These are phyloP conservation scores for Trichoderma sp. DNA, from an alignment of 2,329 filamentous ascomycete species.

Conservation along the genomic window DNA sequence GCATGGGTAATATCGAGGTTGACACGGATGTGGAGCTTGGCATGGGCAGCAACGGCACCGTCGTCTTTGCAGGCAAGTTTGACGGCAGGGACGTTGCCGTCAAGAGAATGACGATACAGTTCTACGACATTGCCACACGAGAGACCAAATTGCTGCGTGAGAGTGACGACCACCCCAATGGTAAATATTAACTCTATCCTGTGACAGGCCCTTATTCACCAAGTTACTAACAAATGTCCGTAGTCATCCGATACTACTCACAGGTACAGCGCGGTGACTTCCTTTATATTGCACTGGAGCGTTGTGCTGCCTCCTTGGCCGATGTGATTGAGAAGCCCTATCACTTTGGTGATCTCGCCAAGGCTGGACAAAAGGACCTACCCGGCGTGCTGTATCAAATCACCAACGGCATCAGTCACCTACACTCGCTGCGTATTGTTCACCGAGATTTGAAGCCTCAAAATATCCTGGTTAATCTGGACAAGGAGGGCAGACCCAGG, in stretches of 20 bases:
- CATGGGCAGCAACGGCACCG: constrained; percentile 92
- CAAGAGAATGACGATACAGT: constrained; percentile 94
- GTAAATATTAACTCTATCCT: constrained; percentile 37
- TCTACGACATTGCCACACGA: constrained; percentile 91
- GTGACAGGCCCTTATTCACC: background rate
- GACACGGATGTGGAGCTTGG: constrained; percentile 63
- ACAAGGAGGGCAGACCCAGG: constrained; percentile 68
- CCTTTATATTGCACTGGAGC: constrained; percentile 91
- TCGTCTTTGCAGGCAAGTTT: constrained; percentile 92
- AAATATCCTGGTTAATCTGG: constrained; percentile 85
- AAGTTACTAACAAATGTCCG: background rate
- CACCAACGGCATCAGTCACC: constrained; percentile 80
- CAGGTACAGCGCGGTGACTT: constrained; percentile 87
- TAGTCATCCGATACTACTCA: constrained; percentile 92
- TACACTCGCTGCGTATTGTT: constrained; percentile 90
- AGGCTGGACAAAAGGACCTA: constrained; percentile 70
- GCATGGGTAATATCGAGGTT: constrained; percentile 63
- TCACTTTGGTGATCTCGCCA: constrained; percentile 65
- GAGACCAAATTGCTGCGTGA: constrained; percentile 88
- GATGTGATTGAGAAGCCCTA: constrained; percentile 81
- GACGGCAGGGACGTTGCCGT: constrained; percentile 91
- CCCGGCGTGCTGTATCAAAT: constrained; percentile 84
- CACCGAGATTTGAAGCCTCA: constrained; percentile 97
- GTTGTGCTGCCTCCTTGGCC: constrained; percentile 89
- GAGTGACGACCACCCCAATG: constrained; percentile 91